Evolutionary conservation across 2,329 filamentous ascomycete genomes (phyloP).

Genomic region (Fusarium sp.): DNA sequence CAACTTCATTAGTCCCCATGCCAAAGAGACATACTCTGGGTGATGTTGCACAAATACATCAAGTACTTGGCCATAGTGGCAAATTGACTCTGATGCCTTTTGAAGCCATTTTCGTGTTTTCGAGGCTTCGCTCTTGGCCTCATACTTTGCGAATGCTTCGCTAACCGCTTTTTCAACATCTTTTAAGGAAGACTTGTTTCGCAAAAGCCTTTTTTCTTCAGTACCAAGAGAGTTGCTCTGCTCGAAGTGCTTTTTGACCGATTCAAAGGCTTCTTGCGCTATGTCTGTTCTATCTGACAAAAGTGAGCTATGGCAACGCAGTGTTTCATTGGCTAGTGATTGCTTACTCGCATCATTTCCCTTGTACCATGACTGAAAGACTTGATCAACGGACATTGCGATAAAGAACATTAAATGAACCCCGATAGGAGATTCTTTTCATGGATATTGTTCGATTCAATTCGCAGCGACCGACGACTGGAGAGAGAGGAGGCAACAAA

Average conservation of each 20-base stretch:
- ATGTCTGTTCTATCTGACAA: not conserved
- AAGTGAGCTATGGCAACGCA: not conserved
- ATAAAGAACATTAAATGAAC: not conserved
- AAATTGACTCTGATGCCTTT: not conserved
- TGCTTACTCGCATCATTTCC: not conserved
- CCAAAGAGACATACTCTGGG: conserved; percentile 17
- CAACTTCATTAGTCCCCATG: conserved; percentile 23
- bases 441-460: fast-evolving
- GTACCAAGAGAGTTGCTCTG: not conserved
- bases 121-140: not conserved
- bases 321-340: not conserved
- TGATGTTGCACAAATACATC: conserved; percentile 28
- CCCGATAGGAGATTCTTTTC: fast-evolving
- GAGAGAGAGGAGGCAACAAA: not conserved
- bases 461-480: fast-evolving
- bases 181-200: not conserved
- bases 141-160: not conserved
- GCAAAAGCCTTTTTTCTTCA: not conserved
- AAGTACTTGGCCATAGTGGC: conserved; percentile 11
- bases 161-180: conserved; percentile 3
- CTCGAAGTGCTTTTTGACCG: not conserved
- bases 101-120: conserved; percentile 7
- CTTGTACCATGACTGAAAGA: conserved; percentile 4
- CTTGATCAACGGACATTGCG: not conserved
- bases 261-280: not conserved